A percentile compares a stretch with the other conserved stretches of the same genome.
Conservation (phyloP, 2,329 filamentous ascomycete genomes). For the Achaetomium macrosporum region DNA sequence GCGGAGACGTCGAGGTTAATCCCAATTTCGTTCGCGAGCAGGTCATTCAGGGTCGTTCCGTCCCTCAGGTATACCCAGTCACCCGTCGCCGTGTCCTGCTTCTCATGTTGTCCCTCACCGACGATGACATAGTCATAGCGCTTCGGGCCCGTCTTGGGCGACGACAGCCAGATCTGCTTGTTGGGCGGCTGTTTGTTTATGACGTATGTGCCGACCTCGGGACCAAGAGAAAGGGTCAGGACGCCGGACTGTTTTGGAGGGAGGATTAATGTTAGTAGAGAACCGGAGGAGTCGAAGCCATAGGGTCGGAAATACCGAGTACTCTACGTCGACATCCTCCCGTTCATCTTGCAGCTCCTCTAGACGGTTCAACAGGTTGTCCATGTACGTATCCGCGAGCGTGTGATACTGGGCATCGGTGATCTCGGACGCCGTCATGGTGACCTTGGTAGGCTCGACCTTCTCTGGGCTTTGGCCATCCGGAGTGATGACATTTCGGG, state of each 20-base stretch:
- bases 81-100: slow-evolving; percentile 67
- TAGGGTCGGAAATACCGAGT: slow-evolving; percentile 58
- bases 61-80: slow-evolving; percentile 88
- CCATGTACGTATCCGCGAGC: slow-evolving; percentile 69
- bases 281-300: neutral
- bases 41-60: slow-evolving; percentile 64
- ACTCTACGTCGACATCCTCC: slow-evolving; percentile 82
- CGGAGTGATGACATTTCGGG: slow-evolving; percentile 50
- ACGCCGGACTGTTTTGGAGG: slow-evolving; percentile 64
- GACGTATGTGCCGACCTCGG: slow-evolving; percentile 70
- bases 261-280: neutral
- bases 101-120: slow-evolving; percentile 68
- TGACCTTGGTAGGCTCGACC: slow-evolving; percentile 33
- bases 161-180: slow-evolving; percentile 95
- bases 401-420: slow-evolving; percentile 69
- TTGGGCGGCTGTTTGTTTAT: slow-evolving; percentile 98
- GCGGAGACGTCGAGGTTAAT: slow-evolving; percentile 48
- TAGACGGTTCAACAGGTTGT: slow-evolving; percentile 49
- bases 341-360: slow-evolving; percentile 69
- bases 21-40: slow-evolving; percentile 71
- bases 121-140: slow-evolving; percentile 82
- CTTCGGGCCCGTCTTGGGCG: slow-evolving; percentile 85
- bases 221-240: slow-evolving; percentile 65
- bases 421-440: slow-evolving; percentile 53
- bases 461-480: slow-evolving; percentile 42